Base-by-base conservation (phyloP, 805 yeast genomes). In the Kuraishia piskuri region DNA sequence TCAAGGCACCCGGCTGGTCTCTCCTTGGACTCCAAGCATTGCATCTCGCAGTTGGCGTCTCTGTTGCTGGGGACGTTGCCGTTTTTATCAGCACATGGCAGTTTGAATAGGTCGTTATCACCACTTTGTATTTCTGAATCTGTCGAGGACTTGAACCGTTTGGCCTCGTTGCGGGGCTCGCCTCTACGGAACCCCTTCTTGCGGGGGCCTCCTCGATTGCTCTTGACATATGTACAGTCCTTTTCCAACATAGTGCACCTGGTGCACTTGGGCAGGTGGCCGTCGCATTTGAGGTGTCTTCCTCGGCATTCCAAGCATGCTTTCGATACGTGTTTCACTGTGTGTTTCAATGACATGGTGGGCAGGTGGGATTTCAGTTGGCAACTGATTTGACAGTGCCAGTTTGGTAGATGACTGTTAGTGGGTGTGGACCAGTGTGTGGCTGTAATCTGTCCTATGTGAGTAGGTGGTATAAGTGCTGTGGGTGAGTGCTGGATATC, bases 261-360 rank as follows among this genome's bases (percentile, higher is more conserved):
- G 7, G 66, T 61, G 61, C 83, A 78, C 14, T 57, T 58, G 1
- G 83, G 83, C 9, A 68, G 66, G 22, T 61, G 63, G 0, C 83
- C 83, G 54, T 74, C 78, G 58, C 83, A 78, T 57, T 76, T 77
- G 53, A 76, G 57, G 61, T 78, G 83, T 25, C 80, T 63, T 5
- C 73, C 71, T 22, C 83, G 69, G 54, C 83, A 78, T 56, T 77
- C 77, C 26, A 78, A 60, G 59, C 83, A 78, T 0, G 83, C 83
- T 21, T 75, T 60, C 0, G 77, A 70, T 5, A 74, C 76, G 51
- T 75, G 79, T 55, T 73, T 74, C 7, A 47, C 52, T 8, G 21
- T 25, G 10, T 20, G 44, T 26, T 26, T 24, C 9, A 26, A 22
- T 7, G 47, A 47, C 31, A 23, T 47, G 49, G 9, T n/a, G 49